Evolutionary conservation across 345 rosid genomes (phyloP), one percentile per base, ranked within the genome.

Genomic region (Fremontodendron californicum): DNA sequence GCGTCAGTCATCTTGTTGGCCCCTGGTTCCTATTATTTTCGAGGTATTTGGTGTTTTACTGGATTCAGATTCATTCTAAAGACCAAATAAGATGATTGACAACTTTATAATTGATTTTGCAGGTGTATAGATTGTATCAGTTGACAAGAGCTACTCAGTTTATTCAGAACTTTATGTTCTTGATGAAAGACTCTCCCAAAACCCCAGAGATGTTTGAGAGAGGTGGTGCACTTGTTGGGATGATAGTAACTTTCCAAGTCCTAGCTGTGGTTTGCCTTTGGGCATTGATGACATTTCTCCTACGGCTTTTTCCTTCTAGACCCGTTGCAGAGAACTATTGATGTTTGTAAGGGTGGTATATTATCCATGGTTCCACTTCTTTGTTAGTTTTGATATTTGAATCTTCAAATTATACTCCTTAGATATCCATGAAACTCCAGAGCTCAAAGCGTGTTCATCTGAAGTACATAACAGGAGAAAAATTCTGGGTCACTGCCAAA

Each of bases 101-200:
- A 29, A 60, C 6, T 60, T 60, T 51, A 55, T n/a, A 69, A 18
- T 25, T 83, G 80, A 65, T 48, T 76, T 79, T 73, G 73, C 87
- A 94, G 97, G 91, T 91, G 55, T 93, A 91, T 80, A 87, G 97
- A 77, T 64, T 94, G 49, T 93, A 90, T 84, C 98, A 94, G 80
- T 74, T 93, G 82, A 93, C 95, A 25, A 91, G 87, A 82, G 95
- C 97, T 66, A 86, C 89, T 29, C 87, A 91, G 31, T 93, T 89
- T 82, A 84, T 94, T 27, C 92, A 91, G 89, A 85, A 83, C 76
- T 75, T 94, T 70, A 91, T 93, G 90, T 90, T 84, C 74, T 74
- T 80, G 29, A 85, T 91, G 93, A 88, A 81, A 79, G 93, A 86
- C 76, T 82, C 89, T 35, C 87, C 90, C 18, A 61, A 81, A 25